A percentile compares a stretch with the other conserved stretches of the same genome.
Evolutionary conservation across 139 green algal species (phyloP).

Genomic region (Chlorella vulgaris): DNA sequence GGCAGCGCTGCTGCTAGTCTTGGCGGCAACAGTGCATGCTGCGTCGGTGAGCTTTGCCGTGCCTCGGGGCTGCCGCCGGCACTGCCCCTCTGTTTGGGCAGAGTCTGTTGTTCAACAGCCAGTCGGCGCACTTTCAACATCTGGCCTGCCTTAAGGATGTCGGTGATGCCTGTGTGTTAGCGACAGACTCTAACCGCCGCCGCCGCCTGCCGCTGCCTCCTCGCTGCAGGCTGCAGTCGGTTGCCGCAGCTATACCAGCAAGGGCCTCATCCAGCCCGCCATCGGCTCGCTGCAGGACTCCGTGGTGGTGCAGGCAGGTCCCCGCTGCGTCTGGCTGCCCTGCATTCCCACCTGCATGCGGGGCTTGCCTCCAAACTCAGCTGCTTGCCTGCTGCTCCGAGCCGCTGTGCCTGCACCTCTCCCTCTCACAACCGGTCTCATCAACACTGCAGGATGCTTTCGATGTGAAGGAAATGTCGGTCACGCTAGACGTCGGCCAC

Average conservation of each 20-base stretch:
- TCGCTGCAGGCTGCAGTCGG: neutral
- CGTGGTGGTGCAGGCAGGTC: slow-evolving; percentile 21
- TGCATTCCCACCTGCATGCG: neutral
- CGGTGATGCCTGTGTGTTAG: no score
- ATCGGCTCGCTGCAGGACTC: slow-evolving; percentile 12
- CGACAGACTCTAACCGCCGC: neutral
- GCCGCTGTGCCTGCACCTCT: neutral
- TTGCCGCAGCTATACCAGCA: slow-evolving; percentile 23
- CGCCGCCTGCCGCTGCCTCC: neutral
- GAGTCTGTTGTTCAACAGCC: no score
- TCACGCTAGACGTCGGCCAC: slow-evolving; percentile 32
- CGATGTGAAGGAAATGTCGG: neutral
- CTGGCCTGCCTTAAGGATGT: no score
- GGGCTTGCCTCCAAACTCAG: neutral
- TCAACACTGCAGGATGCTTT: slow-evolving; percentile 14
- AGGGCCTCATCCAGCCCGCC: slow-evolving; percentile 27
- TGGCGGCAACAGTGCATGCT: neutral
- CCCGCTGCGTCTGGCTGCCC: neutral
- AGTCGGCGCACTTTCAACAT: no score
- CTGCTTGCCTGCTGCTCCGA: neutral
- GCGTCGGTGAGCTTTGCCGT: neutral
- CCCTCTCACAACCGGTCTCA: neutral
- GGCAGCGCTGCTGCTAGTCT: neutral
- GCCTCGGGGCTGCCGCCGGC: neutral
- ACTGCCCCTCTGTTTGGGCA: no score